Evolutionary conservation across 495 filamentous ascomycete genomes (phyloP).

Genomic region (Podospora pseudoanserina): DNA sequence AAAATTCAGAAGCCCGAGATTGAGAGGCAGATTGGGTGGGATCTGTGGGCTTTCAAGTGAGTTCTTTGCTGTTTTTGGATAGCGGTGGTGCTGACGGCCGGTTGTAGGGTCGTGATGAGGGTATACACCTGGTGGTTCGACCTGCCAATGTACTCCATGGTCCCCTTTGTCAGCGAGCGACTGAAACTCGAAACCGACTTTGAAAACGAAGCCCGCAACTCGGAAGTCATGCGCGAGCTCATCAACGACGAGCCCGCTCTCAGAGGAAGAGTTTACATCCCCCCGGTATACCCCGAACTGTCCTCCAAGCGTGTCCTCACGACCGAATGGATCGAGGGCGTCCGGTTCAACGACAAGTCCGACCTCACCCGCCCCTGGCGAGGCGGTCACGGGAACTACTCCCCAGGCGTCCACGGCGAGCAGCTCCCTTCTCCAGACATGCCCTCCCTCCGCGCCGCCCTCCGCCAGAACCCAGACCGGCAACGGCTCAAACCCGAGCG

Average conservation of each 20-base stretch:
- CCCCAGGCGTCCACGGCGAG: slow-evolving; percentile 70
- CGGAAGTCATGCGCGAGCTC: slow-evolving; percentile 73
- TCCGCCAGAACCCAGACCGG: slow-evolving; percentile 42
- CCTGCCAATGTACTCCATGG: slow-evolving; percentile 79
- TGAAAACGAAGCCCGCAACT: slow-evolving; percentile 82
- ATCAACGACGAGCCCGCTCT: slow-evolving; percentile 75
- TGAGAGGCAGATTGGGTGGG: slow-evolving; percentile 80
- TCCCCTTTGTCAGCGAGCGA: slow-evolving; percentile 86
- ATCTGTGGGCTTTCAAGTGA: slow-evolving; percentile 84
- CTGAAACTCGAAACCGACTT: slow-evolving; percentile 92
- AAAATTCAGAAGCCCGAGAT: slow-evolving; percentile 98
- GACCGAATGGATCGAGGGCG: slow-evolving; percentile 95
- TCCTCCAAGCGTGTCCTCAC: slow-evolving; percentile 85
- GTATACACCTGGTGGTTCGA: slow-evolving; percentile 81
- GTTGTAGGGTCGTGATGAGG: slow-evolving; percentile 55
- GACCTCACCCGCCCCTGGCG: slow-evolving; percentile 69
- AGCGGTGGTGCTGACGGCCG: slow-evolving; percentile 32
- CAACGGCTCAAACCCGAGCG: slow-evolving; percentile 73
- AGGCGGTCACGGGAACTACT: slow-evolving; percentile 69
- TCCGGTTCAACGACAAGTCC: slow-evolving; percentile 85
- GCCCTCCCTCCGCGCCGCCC: slow-evolving; percentile 37
- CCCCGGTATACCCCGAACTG: slow-evolving; percentile 75
- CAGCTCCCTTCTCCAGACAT: slow-evolving; percentile 54
- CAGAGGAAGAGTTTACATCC: slow-evolving; percentile 78
- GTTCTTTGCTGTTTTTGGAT: slow-evolving; percentile 24